phyloP scores from a whole-genome alignment of 345 rosid species.

The Euphorbia peplus region DNA sequence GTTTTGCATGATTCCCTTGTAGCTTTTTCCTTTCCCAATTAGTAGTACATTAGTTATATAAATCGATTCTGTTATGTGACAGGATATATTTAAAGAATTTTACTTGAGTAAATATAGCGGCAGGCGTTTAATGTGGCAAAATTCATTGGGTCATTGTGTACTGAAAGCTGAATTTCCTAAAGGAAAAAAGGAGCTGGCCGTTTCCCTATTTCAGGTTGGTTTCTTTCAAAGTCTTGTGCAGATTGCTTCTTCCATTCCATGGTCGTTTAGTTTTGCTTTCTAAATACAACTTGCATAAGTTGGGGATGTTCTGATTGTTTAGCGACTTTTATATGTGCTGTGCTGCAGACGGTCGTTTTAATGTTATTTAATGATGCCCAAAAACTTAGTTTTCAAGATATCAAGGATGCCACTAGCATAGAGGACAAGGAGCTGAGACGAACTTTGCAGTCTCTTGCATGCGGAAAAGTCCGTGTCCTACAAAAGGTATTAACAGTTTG shows the following conservation, averaged over 20 bases:
- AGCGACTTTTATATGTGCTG: conserved; percentile 6
- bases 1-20: conserved; percentile 38
- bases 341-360: conserved; percentile 81
- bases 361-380: conserved; percentile 96
- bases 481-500: conserved; percentile 52
- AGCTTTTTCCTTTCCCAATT: conserved; percentile 3
- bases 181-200: conserved; percentile 96
- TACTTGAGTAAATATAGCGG: conserved; percentile 97
- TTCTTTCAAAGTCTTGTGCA: conserved; percentile 12
- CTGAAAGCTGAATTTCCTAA: conserved; percentile 83
- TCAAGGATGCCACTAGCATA: conserved; percentile 84
- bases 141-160: conserved; percentile 94
- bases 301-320: conserved; percentile 17
- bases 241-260: neutral
- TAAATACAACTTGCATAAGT: neutral
- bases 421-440: conserved; percentile 95
- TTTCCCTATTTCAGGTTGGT: conserved; percentile 93
- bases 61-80: conserved; percentile 11
- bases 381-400: conserved; percentile 86
- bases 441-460: conserved; percentile 95
- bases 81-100: conserved; percentile 98
- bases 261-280: neutral
- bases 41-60: neutral
- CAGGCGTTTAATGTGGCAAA: conserved; percentile 97
- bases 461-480: conserved; percentile 94